Base-by-base conservation (phyloP, 2,329 filamentous ascomycete genomes). In the Fusarium neocosmosporiellum region DNA sequence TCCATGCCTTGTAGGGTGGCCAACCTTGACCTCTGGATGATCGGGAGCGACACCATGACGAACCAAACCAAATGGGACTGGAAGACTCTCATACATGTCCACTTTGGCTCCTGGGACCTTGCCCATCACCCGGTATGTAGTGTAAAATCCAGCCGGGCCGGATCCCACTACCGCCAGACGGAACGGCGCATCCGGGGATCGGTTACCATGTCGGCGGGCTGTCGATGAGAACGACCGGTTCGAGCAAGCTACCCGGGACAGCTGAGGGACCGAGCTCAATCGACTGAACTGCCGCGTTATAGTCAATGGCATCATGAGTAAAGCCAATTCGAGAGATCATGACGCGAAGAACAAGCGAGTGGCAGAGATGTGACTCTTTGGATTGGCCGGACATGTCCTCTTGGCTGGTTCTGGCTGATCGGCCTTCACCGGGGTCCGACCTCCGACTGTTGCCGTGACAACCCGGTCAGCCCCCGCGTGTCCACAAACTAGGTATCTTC, bases 21-120 rank as follows among this genome's bases (percentile, higher is more conserved):
- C 54, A 53, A 96, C 94, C 90, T 99, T 99, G 75, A 99, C 96
- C 84, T 99, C 96, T 1, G 96, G 96, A 83, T 99, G 96, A 81
- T 99, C 96, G 7, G 96, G 96, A n/a, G 96, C 97, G 66, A 99
- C 96, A 10, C 96, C 96, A 79, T 96, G 98, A 63, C 96, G 89
- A 58, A 97, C 95, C 63, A 99, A 88, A 1, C 96, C 96, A 80
- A 94, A 99, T 0, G 96, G 96, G 5, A 97, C 95, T 0, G 96
- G 96, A 41, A 98, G 84, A 31, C 94, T 91, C 83, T 99, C 96
- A 80, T 97, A 99, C 96, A 99, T 98, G 82, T 98, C 96, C 24
- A 99, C 88, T 59, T 89, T 88, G 0, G 92, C 91, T 79, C 91
- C 86, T 24, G 91, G 86, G 39, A 96, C 87, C 77, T 91, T 94